Evolutionary conservation across 306 rosid genomes (phyloP).

Genomic region (Vigna reflexopilosa): DNA sequence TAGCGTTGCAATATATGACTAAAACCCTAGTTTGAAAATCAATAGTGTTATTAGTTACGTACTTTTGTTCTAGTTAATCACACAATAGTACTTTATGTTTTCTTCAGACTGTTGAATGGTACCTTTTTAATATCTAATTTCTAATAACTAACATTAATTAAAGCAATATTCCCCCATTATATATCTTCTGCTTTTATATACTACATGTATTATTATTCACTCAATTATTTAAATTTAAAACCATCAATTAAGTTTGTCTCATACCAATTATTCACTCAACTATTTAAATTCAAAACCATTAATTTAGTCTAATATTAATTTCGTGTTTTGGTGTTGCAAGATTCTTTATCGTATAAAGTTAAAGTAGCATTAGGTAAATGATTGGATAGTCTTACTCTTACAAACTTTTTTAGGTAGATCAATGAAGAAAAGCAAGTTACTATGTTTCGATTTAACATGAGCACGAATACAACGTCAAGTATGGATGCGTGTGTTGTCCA

Average conservation of each 20-base stretch:
- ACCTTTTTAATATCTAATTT: slow-evolving; percentile 32
- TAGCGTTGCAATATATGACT: slow-evolving; percentile 29
- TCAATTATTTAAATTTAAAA: no score
- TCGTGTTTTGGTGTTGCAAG: no score
- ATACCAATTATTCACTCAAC: no score
- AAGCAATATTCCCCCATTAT: not conserved
- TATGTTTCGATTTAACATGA: slow-evolving; percentile 29
- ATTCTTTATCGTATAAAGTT: not conserved
- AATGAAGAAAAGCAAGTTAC: not conserved
- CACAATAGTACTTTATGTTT: not conserved
- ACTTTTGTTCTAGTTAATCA: not conserved
- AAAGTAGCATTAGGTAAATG: not conserved
- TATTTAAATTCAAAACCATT: no score
- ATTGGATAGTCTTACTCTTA: not conserved
- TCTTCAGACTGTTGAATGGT: not conserved
- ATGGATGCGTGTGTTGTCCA: not conserved
- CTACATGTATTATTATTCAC: no score
- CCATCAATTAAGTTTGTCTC: no score
- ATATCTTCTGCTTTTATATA: no score
- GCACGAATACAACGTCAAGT: slow-evolving; percentile 5
- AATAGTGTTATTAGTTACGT: not conserved
- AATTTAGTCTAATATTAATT: no score
- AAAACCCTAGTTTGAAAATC: slow-evolving; percentile 21
- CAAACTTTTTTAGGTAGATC: slow-evolving; percentile 10
- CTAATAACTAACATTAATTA: not conserved